Evolutionary conservation across 495 filamentous ascomycete genomes (phyloP).

Genomic region (Choiromyces venosus): DNA sequence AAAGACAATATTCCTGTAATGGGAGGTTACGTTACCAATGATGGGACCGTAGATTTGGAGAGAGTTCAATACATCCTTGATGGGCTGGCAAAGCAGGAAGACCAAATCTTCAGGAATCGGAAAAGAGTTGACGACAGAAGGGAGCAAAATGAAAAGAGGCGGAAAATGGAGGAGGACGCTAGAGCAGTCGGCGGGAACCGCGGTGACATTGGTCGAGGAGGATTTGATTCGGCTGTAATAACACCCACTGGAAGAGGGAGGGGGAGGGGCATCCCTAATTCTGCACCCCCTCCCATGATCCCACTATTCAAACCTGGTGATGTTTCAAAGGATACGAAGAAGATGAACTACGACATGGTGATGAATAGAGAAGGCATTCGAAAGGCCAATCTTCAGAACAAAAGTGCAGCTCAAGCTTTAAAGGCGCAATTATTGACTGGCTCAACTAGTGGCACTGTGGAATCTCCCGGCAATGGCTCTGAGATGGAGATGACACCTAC

Average conservation of each 20-base stretch:
- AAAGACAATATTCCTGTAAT: slow-evolving; percentile 82
- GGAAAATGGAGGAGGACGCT: slow-evolving; percentile 51
- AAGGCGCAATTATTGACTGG: slow-evolving; percentile 69
- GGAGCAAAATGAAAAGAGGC: slow-evolving; percentile 60
- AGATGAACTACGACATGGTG: slow-evolving; percentile 78
- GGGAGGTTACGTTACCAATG: slow-evolving; percentile 92
- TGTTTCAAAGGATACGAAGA: slow-evolving; percentile 56
- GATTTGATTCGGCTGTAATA: slow-evolving; percentile 12
- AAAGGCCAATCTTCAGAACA: slow-evolving; percentile 80
- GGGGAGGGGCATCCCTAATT: slow-evolving; percentile 32
- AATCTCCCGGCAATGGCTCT: slow-evolving; percentile 8
- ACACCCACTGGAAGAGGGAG: slow-evolving; percentile 35
- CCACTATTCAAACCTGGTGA: slow-evolving; percentile 60
- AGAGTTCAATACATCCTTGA: slow-evolving; percentile 82
- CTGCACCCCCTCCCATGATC: slow-evolving; percentile 44
- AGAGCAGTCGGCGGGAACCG: slow-evolving; percentile 37
- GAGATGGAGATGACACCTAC: slow-evolving; percentile 12
- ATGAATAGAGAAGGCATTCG: slow-evolving; percentile 69
- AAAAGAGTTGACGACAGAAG: slow-evolving; percentile 75
- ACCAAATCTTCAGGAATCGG: slow-evolving; percentile 82
- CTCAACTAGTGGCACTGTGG: slow-evolving; percentile 5
- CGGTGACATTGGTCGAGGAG: slow-evolving; percentile 27
- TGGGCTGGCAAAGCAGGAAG: slow-evolving; percentile 89
- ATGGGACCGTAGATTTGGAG: slow-evolving; percentile 82
- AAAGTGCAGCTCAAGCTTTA: slow-evolving; percentile 83